Conservation (phyloP, 805 yeast species). For the Wickerhamomyces silvicola region DNA sequence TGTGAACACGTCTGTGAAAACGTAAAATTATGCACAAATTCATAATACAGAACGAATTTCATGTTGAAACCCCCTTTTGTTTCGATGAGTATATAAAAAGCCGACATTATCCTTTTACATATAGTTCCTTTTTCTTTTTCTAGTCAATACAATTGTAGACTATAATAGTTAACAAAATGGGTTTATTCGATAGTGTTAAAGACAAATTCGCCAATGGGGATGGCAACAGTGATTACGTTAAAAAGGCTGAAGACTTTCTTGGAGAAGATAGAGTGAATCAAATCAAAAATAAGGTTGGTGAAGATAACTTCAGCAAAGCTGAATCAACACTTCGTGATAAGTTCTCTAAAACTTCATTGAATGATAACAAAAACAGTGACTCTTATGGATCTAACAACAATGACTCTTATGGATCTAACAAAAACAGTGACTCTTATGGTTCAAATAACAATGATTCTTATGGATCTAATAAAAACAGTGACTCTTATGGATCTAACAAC, state of each 20-base stretch:
- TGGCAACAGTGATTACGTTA: constrained; percentile 15
- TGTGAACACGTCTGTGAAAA: too few species aligned
- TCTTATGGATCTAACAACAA: constrained; percentile 6
- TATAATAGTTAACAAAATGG: constrained; percentile 33
- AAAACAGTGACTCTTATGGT: constrained; percentile 18
- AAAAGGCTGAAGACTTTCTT: constrained; percentile 16
- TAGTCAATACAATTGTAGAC: too few species aligned
- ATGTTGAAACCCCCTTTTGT: too few species aligned
- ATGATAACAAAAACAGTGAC: constrained; percentile 11
- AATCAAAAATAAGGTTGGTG: constrained; percentile 20
- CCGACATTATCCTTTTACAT: too few species aligned
- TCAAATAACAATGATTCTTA: constrained; percentile 20
- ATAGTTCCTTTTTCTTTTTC: too few species aligned
- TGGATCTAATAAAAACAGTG: constrained; percentile 22
- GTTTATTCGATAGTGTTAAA: constrained; percentile 37
- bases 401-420: constrained; percentile 19
- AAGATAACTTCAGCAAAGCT: constrained; percentile 21
- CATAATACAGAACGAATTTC: too few species aligned
- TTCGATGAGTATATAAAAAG: too few species aligned
- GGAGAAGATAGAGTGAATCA: constrained; percentile 21
- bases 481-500: constrained; percentile 22
- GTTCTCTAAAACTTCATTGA: constrained; percentile 21
- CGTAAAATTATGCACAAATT: too few species aligned
- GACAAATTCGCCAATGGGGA: constrained; percentile 24
- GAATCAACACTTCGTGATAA: constrained; percentile 20